Conservation (phyloP, 2,329 filamentous ascomycete species). For the Periglandula ipomoeae region DNA sequence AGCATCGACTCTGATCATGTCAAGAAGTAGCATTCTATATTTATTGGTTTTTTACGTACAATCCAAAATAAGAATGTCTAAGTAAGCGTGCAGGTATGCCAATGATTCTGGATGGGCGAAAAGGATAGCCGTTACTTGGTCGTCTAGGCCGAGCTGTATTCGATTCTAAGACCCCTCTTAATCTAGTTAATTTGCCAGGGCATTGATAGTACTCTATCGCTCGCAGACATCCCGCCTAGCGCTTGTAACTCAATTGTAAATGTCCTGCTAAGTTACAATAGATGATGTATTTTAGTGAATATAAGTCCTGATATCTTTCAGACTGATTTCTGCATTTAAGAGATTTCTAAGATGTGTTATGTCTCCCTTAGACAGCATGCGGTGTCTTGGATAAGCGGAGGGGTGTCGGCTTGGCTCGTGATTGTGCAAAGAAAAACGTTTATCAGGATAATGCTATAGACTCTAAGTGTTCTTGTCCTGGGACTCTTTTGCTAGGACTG, state of each 20-base stretch:
- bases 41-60: constrained; percentile 17
- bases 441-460: neutral
- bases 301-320: neutral
- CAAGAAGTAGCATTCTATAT: constrained; percentile 13
- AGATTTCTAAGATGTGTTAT: neutral
- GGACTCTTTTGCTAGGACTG: constrained; percentile 9
- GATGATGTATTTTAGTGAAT: neutral
- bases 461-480: neutral
- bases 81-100: constrained; percentile 11
- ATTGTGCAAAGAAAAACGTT: neutral
- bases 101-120: constrained; percentile 16
- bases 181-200: constrained; percentile 13
- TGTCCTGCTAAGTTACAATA: neutral
- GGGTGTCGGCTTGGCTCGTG: neutral
- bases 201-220: constrained; percentile 9
- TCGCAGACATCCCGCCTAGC: neutral
- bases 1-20: constrained; percentile 14
- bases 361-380: neutral
- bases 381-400: neutral
- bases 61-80: constrained; percentile 9
- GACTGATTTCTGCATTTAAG: neutral
- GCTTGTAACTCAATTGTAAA: neutral
- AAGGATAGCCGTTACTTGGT: constrained; percentile 9
- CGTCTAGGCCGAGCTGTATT: constrained; percentile 11
- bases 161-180: constrained; percentile 13